These are phyloP conservation scores for Ilex asprella DNA, from an alignment of 257 asterid genomes.

Conservation along the genomic window DNA sequence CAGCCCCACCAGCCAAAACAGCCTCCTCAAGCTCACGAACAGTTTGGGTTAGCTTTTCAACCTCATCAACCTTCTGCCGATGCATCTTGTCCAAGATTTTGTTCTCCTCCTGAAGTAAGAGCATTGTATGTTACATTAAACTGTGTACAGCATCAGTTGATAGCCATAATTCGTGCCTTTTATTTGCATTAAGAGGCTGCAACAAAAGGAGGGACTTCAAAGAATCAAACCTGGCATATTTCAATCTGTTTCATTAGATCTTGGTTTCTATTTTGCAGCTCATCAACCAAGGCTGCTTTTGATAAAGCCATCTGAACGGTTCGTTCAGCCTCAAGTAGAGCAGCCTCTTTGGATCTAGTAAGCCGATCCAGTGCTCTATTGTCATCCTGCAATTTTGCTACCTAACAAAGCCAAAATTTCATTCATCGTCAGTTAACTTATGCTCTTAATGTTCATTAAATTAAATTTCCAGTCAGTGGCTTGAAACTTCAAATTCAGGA, in stretches of 20 bases:
- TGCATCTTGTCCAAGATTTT: slow-evolving; percentile 84
- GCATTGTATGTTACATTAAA: slow-evolving; percentile 14
- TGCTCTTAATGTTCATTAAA: slow-evolving; percentile 2
- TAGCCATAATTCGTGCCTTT: slow-evolving; percentile 1
- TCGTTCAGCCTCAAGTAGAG: slow-evolving; percentile 80
- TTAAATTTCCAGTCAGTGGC: neutral
- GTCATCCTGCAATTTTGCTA: slow-evolving; percentile 84
- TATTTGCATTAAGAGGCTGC: neutral
- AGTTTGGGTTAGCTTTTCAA: slow-evolving; percentile 77
- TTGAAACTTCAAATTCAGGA: neutral
- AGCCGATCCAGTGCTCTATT: slow-evolving; percentile 89
- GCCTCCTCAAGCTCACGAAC: slow-evolving; percentile 91
- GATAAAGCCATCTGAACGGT: slow-evolving; percentile 81
- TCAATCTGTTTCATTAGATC: slow-evolving; percentile 79
- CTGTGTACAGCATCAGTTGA: slow-evolving; percentile 12
- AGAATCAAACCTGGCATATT: slow-evolving; percentile 73
- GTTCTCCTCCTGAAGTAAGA: slow-evolving; percentile 69
- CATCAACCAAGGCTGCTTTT: slow-evolving; percentile 90
- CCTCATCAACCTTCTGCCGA: slow-evolving; percentile 83
- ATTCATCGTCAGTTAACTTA: slow-evolving; percentile 8
- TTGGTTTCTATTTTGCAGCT: slow-evolving; percentile 81
- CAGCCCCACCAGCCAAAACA: slow-evolving; percentile 92
- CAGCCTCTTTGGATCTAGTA: slow-evolving; percentile 91
- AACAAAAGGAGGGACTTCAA: slow-evolving; percentile 12
- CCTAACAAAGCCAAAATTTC: slow-evolving; percentile 31